Base-by-base conservation (phyloP, 495 filamentous ascomycete genomes). In the Opeltia flavorubescens region DNA sequence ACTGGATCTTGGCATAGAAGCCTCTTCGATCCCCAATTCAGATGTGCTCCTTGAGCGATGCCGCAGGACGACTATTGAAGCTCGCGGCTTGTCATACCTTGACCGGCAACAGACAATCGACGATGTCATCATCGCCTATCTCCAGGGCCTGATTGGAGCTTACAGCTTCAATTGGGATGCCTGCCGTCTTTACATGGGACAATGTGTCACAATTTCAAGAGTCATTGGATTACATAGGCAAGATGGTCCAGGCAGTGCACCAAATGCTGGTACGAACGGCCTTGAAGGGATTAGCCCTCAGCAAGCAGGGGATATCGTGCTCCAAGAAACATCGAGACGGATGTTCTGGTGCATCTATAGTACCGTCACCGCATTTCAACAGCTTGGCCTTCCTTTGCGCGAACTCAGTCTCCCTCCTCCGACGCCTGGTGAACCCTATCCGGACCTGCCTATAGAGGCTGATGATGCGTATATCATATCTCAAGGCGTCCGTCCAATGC, bases 81-180 rank as follows among this genome's bases (percentile, higher is more conserved):
- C 85, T 5, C 71, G 85, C 38, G 85, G 86, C 4, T 53, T 71
- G 1, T 71, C 70, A 7, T 89, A 88, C 55, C 71, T 81, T 34
- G 70, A 80, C 53, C 71, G 75, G 12, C 74, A 73, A 13, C 67
- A 84, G 27, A 83, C 71, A 2, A 72, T 91, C 1, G 81, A 91
- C 49, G 86, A 93, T 62, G 85, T 85, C 0, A 78, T 78, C 0
- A 85, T 81, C n/a, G 91, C 85, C 62, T 93, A 89, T 55, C 83
- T 89, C 52, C 62, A 91, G 11, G 84, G 72, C 2, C 58, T 88
- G 21, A 78, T 78, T n/a, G 75, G 76, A 3, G 74, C 70, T 1
- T 83, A 86, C 59, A 81, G 78, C 0, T 76, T 79, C 55, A 75
- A 82, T 48, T 78, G 76, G 64, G 75, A 77, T 42, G 64, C 71